Percentiles rank a stretch among this genome's conserved stretches.
Conservation (phyloP, 441 rosid species). For the Francoa sonchifolia region DNA sequence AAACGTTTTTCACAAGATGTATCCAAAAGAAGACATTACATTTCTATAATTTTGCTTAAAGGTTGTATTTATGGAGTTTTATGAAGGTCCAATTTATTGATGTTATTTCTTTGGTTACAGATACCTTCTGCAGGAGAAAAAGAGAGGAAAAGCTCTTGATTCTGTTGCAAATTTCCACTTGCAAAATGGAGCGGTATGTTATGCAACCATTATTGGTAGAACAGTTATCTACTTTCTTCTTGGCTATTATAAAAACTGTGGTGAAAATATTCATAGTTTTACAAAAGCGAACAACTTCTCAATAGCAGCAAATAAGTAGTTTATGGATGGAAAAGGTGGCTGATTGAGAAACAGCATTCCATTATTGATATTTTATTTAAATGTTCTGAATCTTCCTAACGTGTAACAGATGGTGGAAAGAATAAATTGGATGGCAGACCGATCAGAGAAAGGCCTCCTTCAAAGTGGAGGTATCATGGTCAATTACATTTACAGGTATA, state of each 20-base stretch:
- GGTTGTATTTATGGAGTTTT: constrained; percentile 2
- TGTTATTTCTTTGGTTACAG: constrained; percentile 23
- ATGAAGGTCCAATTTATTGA: constrained; percentile 1
- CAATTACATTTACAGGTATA: constrained; percentile 79
- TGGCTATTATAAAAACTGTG: too few relatives aligned
- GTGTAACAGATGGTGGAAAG: constrained; percentile 71
- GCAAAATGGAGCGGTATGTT: constrained; percentile 92
- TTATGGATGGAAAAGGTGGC: not conserved
- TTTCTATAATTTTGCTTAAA: not conserved
- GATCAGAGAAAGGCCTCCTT: constrained; percentile 55
- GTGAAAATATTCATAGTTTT: not conserved
- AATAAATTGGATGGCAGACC: constrained; percentile 94
- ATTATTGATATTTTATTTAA: not conserved
- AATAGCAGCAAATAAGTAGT: not conserved
- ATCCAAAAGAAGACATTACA: too few relatives aligned
- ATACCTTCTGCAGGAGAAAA: constrained; percentile 85
- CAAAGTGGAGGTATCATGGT: constrained; percentile 97
- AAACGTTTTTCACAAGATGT: not conserved
- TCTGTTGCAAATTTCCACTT: constrained; percentile 96
- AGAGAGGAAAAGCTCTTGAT: constrained; percentile 91
- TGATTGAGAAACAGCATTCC: not conserved
- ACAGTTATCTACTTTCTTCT: not conserved
- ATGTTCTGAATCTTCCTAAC: constrained; percentile 2
- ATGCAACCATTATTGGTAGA: constrained; percentile 1
- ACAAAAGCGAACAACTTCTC: not conserved